A percentile compares a stretch with the other conserved stretches of the same genome.
These are phyloP conservation scores for Curvularia sp. DNA, from an alignment of 2,329 filamentous ascomycete genomes.

Conservation along the genomic window DNA sequence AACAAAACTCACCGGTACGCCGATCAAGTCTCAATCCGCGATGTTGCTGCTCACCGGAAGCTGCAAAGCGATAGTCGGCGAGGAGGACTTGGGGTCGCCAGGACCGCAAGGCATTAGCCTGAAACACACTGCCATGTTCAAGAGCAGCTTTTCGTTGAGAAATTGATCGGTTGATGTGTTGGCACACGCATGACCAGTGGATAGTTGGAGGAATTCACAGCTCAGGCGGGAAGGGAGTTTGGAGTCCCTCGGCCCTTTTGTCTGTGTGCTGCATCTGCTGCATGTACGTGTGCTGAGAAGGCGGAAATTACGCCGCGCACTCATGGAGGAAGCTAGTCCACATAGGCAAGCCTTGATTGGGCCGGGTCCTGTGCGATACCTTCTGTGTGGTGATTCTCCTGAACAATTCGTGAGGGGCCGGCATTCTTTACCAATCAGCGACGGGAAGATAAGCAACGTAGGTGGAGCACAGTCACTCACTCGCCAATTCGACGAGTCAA, in stretches of 20 bases:
- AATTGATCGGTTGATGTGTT: neutral
- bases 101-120: neutral
- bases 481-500: too few species aligned
- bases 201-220: neutral
- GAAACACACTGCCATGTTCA: neutral
- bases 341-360: neutral
- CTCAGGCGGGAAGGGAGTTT: neutral
- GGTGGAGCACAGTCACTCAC: neutral
- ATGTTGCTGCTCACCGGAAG: neutral
- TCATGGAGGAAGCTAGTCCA: neutral
- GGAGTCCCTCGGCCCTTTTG: neutral
- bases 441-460: neutral
- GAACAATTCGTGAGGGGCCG: neutral
- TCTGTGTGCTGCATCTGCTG: neutral
- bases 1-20: constrained; percentile 1
- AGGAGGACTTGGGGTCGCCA: neutral
- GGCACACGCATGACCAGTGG: neutral
- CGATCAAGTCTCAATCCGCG: neutral
- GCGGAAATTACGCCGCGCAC: neutral
- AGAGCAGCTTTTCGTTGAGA: neutral
- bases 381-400: neutral
- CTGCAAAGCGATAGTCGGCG: neutral
- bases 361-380: neutral
- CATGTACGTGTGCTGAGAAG: neutral
- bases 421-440: neutral